Conservation (phyloP, 129 eudicot genomes). For the Dittrichia graveolens region DNA sequence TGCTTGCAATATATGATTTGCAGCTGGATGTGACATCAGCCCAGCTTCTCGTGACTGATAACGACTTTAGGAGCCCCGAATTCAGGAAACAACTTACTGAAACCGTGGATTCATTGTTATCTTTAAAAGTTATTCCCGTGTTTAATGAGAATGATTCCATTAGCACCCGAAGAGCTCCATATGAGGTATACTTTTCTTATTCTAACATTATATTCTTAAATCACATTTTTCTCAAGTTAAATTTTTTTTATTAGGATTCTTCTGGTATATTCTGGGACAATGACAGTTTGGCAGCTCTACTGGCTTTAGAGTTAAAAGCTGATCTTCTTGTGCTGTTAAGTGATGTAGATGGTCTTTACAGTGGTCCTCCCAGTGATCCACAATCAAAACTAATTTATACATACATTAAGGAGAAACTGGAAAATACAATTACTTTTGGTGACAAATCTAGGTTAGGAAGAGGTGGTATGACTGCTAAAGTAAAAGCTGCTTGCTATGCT, state of each 20-base stretch:
- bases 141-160: conserved; percentile 94
- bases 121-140: conserved; percentile 73
- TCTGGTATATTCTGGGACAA: conserved; percentile 99
- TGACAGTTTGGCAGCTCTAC: conserved; percentile 90
- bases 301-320: conserved; percentile 96
- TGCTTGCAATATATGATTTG: neutral
- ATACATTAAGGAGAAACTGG: conserved; percentile 79
- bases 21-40: conserved; percentile 94
- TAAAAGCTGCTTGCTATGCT: conserved; percentile 95
- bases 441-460: conserved; percentile 93
- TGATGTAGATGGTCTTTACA: conserved; percentile 94
- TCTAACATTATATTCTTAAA: conserved; percentile 3
- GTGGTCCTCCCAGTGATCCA: conserved; percentile 95
- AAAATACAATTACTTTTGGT: conserved; percentile 84
- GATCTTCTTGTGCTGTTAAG: conserved; percentile 94
- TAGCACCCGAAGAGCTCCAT: conserved; percentile 94
- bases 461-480: conserved; percentile 99
- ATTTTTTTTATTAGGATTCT: conserved; percentile 58
- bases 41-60: conserved; percentile 92
- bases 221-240: neutral
- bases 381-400: conserved; percentile 75
- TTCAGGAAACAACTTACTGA: conserved; percentile 80
- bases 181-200: conserved; percentile 59
- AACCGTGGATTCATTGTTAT: conserved; percentile 68
- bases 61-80: conserved; percentile 81